A percentile compares a stretch with the other conserved stretches of the same genome.
Conservation (phyloP, 352 stramenopile species). For the Phytophthora quininea region DNA sequence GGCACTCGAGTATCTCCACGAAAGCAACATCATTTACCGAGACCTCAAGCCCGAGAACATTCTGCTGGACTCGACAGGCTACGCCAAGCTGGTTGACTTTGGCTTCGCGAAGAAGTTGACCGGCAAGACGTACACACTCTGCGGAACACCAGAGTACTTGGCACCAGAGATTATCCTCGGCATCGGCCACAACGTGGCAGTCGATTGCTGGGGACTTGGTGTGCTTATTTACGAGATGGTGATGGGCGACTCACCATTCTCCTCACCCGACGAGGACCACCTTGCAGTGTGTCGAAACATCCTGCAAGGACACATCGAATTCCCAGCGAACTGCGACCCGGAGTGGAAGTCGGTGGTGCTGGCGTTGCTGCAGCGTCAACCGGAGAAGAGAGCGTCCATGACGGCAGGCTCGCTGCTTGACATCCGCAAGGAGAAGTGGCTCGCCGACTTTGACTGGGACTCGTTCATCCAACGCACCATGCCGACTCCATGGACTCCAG, state of each 20-base stretch:
- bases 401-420: conserved; percentile 30
- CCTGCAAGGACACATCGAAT: conserved; percentile 91
- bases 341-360: conserved; percentile 48
- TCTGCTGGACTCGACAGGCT: conserved; percentile 62
- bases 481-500: conserved; percentile 47
- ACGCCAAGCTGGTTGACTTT: conserved; percentile 78
- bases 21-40: conserved; percentile 74
- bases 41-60: conserved; percentile 85
- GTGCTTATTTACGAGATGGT: conserved; percentile 97
- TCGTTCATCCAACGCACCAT: conserved; percentile 36
- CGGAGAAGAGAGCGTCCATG: conserved; percentile 49
- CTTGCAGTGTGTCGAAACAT: conserved; percentile 96
- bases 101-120: conserved; percentile 80
- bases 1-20: conserved; percentile 71
- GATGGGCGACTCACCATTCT: conserved; percentile 94
- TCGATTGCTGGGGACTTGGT: conserved; percentile 96
- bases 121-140: conserved; percentile 79
- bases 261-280: conserved; percentile 89
- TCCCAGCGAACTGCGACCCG: conserved; percentile 63
- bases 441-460: conserved; percentile 54
- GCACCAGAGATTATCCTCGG: conserved; percentile 89
- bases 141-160: conserved; percentile 83
- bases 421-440: conserved; percentile 42
- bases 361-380: conserved; percentile 48
- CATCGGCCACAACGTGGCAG: conserved; percentile 82